Evolutionary conservation across 2,329 filamentous ascomycete species (phyloP).

Genomic region (Aspergillus uvarum): DNA sequence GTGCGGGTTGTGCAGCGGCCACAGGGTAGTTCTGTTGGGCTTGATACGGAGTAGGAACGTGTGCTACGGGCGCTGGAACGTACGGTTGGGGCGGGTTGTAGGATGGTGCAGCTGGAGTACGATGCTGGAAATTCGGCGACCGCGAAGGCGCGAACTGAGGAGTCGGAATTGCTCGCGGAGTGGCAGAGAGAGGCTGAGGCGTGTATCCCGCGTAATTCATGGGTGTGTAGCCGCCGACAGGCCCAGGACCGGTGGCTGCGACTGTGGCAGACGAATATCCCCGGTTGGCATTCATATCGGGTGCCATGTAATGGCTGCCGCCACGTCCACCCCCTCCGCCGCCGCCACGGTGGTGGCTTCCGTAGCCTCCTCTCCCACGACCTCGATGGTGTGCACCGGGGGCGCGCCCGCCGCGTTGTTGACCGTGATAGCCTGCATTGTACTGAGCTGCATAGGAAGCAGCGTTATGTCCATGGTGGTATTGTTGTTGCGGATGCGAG

Average conservation of each 20-base stretch:
- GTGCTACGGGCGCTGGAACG: slow-evolving; percentile 22
- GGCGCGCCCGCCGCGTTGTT: slow-evolving; percentile 30
- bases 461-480: slow-evolving; percentile 15
- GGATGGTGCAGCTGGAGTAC: slow-evolving; percentile 18
- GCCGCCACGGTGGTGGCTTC: slow-evolving; percentile 33
- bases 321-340: slow-evolving; percentile 25
- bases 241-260: not conserved
- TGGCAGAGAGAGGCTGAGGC: slow-evolving; percentile 25
- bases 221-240: slow-evolving; percentile 29
- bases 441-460: slow-evolving; percentile 27
- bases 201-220: slow-evolving; percentile 33
- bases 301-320: slow-evolving; percentile 18
- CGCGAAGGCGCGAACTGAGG: slow-evolving; percentile 28
- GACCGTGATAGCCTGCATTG: slow-evolving; percentile 26
- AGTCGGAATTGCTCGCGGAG: slow-evolving; percentile 25
- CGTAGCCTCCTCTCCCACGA: slow-evolving; percentile 35
- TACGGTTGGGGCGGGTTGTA: slow-evolving; percentile 28
- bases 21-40: slow-evolving; percentile 28
- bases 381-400: slow-evolving; percentile 30
- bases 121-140: slow-evolving; percentile 24
- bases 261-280: slow-evolving; percentile 24
- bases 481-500: slow-evolving; percentile 22
- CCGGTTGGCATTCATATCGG: slow-evolving; percentile 24
- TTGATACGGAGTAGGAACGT: slow-evolving; percentile 26
- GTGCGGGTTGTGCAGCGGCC: slow-evolving; percentile 23